These are phyloP conservation scores for Smallanthus sonchifolius DNA, from an alignment of 129 eudicot genomes.

Conservation along the genomic window DNA sequence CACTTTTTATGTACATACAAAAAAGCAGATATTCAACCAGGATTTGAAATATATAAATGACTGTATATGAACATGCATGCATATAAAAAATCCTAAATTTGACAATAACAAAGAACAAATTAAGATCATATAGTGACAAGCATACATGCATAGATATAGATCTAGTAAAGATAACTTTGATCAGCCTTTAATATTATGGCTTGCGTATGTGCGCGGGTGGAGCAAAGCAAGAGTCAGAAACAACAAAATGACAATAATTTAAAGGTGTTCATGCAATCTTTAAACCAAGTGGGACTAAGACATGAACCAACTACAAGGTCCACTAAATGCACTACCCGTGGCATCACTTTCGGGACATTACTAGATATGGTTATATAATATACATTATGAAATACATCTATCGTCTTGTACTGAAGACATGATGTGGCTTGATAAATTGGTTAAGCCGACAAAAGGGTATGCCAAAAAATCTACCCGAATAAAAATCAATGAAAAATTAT, in stretches of 20 bases:
- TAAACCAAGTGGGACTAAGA: slow-evolving; percentile 26
- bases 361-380: slow-evolving; percentile 28
- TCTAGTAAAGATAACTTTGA: neutral
- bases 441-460: slow-evolving; percentile 6
- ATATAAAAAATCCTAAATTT: neutral
- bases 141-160: neutral
- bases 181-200: neutral
- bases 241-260: neutral
- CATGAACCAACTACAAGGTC: slow-evolving; percentile 34
- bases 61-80: neutral
- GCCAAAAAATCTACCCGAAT: neutral
- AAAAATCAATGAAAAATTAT: neutral
- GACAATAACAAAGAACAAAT: slow-evolving; percentile 1
- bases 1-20: slow-evolving; percentile 1
- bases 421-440: slow-evolving; percentile 15
- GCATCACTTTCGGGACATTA: slow-evolving; percentile 20
- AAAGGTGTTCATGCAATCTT: slow-evolving; percentile 12
- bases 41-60: neutral
- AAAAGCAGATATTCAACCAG: neutral
- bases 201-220: neutral
- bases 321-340: slow-evolving; percentile 20
- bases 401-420: slow-evolving; percentile 28
- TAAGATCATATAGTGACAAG: neutral
- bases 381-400: slow-evolving; percentile 19
- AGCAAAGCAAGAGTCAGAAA: neutral